These are phyloP conservation scores for Lactarius tabidus DNA, from an alignment of 768 basidiomycete species.

Conservation along the genomic window DNA sequence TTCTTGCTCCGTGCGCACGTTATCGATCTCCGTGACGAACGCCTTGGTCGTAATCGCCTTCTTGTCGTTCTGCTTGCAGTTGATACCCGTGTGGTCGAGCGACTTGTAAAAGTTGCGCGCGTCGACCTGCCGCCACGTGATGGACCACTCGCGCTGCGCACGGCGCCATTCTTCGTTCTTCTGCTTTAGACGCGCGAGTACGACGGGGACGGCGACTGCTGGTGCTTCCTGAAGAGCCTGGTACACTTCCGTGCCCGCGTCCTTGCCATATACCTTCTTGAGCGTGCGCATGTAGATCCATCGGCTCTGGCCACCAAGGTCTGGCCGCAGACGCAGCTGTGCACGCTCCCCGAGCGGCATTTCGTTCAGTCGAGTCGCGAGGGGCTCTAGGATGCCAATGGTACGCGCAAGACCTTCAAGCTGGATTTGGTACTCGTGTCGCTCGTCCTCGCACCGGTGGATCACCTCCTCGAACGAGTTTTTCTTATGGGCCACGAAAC, in stretches of 20 bases:
- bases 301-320: slow-evolving; percentile 86
- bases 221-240: slow-evolving; percentile 91
- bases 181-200: slow-evolving; percentile 80
- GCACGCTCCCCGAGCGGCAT: slow-evolving; percentile 87
- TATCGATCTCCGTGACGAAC: slow-evolving; percentile 78
- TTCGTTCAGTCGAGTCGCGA: slow-evolving; percentile 75
- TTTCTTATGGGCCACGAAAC: slow-evolving; percentile 93
- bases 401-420: slow-evolving; percentile 88
- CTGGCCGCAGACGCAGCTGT: slow-evolving; percentile 73
- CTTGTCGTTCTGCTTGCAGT: slow-evolving; percentile 96
- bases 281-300: slow-evolving; percentile 88
- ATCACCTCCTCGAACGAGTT: slow-evolving; percentile 94
- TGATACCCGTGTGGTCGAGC: slow-evolving; percentile 92
- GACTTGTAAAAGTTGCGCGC: slow-evolving; percentile 98
- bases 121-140: slow-evolving; percentile 95
- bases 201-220: slow-evolving; percentile 85
- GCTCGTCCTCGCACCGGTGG: slow-evolving; percentile 96
- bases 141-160: slow-evolving; percentile 91
- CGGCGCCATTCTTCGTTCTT: slow-evolving; percentile 98
- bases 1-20: slow-evolving; percentile 46
- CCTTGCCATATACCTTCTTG: slow-evolving; percentile 90
- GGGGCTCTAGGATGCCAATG: slow-evolving; percentile 86
- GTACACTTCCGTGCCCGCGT: slow-evolving; percentile 69
- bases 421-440: slow-evolving; percentile 96
- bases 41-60: slow-evolving; percentile 81